Percentiles rank a stretch among this genome's conserved stretches.
These are phyloP conservation scores for Hymenochaete sp. DNA, from an alignment of 1,284 basidiomycete species.

Conservation along the genomic window DNA sequence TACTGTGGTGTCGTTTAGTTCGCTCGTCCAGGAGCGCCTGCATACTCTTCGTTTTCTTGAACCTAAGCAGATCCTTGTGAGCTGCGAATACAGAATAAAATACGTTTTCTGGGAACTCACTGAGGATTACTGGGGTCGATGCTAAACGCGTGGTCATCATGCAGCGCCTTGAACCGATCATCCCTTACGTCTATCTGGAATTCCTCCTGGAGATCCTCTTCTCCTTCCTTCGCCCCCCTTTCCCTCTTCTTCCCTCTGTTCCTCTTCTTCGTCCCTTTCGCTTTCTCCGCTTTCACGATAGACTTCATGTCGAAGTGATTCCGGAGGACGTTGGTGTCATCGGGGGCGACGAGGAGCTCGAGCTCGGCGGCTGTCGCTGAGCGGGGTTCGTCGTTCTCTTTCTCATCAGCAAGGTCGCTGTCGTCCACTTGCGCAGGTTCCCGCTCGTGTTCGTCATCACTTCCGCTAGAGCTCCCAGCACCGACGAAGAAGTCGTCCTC, in stretches of 20 bases:
- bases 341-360: constrained; percentile 52
- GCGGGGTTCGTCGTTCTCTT: constrained; percentile 21
- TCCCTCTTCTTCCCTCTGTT: constrained; percentile 39
- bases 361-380: constrained; percentile 47
- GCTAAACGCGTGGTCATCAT: constrained; percentile 88
- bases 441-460: constrained; percentile 28
- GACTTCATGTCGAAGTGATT: constrained; percentile 91
- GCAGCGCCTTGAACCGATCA: constrained; percentile 78
- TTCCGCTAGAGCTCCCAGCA: constrained; percentile 34
- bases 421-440: constrained; percentile 20
- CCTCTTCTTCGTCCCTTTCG: constrained; percentile 44
- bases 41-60: constrained; percentile 88
- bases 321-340: constrained; percentile 42
- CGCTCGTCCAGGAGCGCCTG: constrained; percentile 68
- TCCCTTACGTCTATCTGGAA: constrained; percentile 86
- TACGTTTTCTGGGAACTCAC: constrained; percentile 39
- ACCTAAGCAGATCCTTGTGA: constrained; percentile 38
- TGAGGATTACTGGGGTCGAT: constrained; percentile 95
- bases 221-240: constrained; percentile 35
- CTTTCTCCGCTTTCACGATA: constrained; percentile 80
- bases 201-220: constrained; percentile 60
- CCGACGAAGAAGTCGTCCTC: constrained; percentile 68
- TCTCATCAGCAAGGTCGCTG: constrained; percentile 25
- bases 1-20: constrained; percentile 39
- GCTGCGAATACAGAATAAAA: neutral